A percentile compares a stretch with the other conserved stretches of the same genome.
phyloP scores from a whole-genome alignment of 2,329 filamentous ascomycete genomes.

The Paecilomyces niveus region DNA sequence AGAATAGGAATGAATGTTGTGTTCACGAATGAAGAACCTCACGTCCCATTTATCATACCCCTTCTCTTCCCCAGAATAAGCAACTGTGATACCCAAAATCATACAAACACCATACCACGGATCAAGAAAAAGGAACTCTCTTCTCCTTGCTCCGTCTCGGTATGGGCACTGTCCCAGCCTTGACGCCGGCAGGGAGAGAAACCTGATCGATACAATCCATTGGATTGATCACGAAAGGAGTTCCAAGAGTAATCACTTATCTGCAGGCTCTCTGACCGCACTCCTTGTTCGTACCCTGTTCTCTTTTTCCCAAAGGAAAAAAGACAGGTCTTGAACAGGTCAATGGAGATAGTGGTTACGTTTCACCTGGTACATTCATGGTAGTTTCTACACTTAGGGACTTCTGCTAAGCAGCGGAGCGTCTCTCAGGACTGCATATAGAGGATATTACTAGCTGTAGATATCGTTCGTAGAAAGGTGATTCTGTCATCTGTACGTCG shows the following conservation, averaged over 20 bases:
- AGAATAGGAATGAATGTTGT: not conserved
- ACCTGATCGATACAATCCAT: not conserved
- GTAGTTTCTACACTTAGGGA: not conserved
- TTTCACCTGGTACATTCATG: not conserved
- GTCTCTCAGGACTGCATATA: too few species aligned
- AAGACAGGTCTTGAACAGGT: not conserved
- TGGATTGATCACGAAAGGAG: constrained; percentile 5
- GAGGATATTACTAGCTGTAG: not conserved
- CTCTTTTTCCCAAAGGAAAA: not conserved
- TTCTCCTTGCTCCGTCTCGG: not conserved
- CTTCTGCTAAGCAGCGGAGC: not conserved
- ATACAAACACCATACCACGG: not conserved
- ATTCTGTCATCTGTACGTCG: too few species aligned
- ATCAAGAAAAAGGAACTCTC: not conserved
- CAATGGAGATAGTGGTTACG: not conserved
- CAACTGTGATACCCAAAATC: not conserved
- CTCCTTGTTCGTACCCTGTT: not conserved
- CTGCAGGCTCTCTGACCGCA: constrained; percentile 12
- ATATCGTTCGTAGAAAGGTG: too few species aligned
- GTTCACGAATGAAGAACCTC: not conserved
- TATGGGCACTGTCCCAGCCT: not conserved
- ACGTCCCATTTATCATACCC: not conserved
- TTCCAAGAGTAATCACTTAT: constrained; percentile 6
- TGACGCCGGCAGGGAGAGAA: not conserved
- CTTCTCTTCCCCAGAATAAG: not conserved